Evolutionary conservation across 2,329 filamentous ascomycete genomes (phyloP).

Genomic region (Ceratocystis variospora): DNA sequence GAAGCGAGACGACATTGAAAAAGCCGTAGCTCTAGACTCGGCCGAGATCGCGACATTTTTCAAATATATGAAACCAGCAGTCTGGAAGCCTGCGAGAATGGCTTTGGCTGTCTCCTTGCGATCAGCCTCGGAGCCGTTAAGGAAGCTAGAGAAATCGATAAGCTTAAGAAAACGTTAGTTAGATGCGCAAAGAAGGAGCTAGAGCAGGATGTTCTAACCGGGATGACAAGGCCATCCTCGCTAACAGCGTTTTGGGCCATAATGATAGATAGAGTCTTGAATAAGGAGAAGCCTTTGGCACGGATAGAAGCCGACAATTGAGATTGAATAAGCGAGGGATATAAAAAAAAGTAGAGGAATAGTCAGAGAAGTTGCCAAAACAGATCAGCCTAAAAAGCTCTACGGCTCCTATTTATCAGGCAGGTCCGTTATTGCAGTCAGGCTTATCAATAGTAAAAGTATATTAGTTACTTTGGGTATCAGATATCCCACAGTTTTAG

Average conservation of each 20-base stretch:
- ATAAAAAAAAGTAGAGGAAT: background rate
- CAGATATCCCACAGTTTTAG: background rate
- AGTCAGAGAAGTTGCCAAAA: background rate
- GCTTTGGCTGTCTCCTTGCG: constrained; percentile 53
- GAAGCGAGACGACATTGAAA: constrained; percentile 54
- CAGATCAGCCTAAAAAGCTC: too few species aligned
- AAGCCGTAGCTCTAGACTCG: constrained; percentile 45
- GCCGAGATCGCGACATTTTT: constrained; percentile 60
- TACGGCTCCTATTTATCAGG: too few species aligned
- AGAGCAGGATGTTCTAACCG: constrained; percentile 29
- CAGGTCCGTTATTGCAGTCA: too few species aligned
- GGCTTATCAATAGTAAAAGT: too few species aligned
- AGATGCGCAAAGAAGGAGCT: constrained; percentile 20
- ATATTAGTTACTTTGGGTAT: too few species aligned
- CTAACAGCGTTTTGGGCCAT: constrained; percentile 35
- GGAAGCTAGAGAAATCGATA: constrained; percentile 65
- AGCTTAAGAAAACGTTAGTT: constrained; percentile 35
- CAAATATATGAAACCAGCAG: constrained; percentile 79
- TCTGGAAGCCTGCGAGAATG: constrained; percentile 68
- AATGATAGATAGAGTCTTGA: constrained; percentile 18
- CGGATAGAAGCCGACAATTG: background rate
- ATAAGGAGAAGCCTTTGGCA: background rate
- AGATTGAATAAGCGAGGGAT: background rate
- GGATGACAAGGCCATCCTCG: constrained; percentile 41
- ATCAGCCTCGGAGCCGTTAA: constrained; percentile 45